Conservation (phyloP, 2,329 filamentous ascomycete genomes). For the Ophiostoma himal-ulmi region DNA sequence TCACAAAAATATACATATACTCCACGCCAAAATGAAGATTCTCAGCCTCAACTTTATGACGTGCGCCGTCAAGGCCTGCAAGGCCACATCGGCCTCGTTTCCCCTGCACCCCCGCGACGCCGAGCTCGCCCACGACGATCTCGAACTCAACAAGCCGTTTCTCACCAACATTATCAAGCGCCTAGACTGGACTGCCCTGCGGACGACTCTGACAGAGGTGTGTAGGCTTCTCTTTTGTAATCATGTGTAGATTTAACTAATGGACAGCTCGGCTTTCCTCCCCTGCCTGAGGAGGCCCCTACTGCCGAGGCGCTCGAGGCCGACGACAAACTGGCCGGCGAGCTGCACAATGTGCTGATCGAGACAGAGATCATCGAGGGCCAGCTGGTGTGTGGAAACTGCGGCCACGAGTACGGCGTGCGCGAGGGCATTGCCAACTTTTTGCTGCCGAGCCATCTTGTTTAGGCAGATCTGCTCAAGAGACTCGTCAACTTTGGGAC, state of each 20-base stretch:
- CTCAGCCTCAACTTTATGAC: constrained; percentile 94
- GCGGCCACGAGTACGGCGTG: constrained; percentile 87
- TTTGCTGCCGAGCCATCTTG: constrained; percentile 84
- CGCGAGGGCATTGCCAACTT: constrained; percentile 98
- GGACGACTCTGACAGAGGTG: constrained; percentile 71
- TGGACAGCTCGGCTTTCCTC: constrained; percentile 68
- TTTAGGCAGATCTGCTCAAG: constrained; percentile 38
- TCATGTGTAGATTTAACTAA: background rate
- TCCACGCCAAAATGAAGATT: constrained; percentile 67
- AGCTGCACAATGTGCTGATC: constrained; percentile 74
- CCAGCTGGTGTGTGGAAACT: constrained; percentile 83
- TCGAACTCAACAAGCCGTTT: constrained; percentile 75
- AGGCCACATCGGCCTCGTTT: constrained; percentile 70
- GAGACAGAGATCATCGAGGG: constrained; percentile 88
- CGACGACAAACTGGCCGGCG: constrained; percentile 65
- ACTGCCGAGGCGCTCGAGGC: constrained; percentile 55
- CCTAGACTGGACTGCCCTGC: constrained; percentile 80
- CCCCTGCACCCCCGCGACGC: constrained; percentile 90
- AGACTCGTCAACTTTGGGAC: background rate
- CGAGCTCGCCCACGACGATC: constrained; percentile 77
- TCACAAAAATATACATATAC: background rate
- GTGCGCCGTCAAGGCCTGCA: constrained; percentile 94
- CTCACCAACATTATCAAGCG: constrained; percentile 79
- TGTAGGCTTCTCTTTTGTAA: background rate
- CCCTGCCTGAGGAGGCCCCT: constrained; percentile 60